phyloP scores from a whole-genome alignment of 2,329 filamentous ascomycete genomes.

The Alternaria dauci region DNA sequence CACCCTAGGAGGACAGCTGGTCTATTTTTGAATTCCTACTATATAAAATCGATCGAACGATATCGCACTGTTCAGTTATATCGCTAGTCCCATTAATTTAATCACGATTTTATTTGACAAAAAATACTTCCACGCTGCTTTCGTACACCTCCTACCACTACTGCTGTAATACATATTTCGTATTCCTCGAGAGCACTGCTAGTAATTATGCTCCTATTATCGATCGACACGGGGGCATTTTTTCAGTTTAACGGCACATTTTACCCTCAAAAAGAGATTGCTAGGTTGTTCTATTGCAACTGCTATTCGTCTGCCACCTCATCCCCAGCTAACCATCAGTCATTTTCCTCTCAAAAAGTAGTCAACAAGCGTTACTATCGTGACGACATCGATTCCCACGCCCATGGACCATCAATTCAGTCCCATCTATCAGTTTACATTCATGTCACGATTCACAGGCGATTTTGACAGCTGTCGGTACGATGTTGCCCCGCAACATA shows the following conservation, averaged over 20 bases:
- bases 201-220: background rate
- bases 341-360: background rate
- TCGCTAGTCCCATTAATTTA: background rate
- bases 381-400: background rate
- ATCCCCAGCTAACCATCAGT: background rate
- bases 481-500: background rate
- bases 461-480: conserved; percentile 20
- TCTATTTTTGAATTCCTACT: conserved; percentile 16
- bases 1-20: conserved; percentile 7
- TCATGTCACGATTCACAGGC: background rate
- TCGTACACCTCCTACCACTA: background rate
- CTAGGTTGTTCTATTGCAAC: background rate
- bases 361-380: background rate
- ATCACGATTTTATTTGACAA: background rate
- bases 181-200: background rate
- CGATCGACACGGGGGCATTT: background rate
- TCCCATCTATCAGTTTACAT: background rate
- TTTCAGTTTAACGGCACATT: background rate
- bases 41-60: background rate
- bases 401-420: background rate
- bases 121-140: background rate
- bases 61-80: background rate
- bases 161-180: background rate
- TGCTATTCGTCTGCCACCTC: background rate
- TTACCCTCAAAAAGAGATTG: background rate